Evolutionary conservation across 2,329 filamentous ascomycete genomes (phyloP).

Genomic region (Colletotrichum sp.): DNA sequence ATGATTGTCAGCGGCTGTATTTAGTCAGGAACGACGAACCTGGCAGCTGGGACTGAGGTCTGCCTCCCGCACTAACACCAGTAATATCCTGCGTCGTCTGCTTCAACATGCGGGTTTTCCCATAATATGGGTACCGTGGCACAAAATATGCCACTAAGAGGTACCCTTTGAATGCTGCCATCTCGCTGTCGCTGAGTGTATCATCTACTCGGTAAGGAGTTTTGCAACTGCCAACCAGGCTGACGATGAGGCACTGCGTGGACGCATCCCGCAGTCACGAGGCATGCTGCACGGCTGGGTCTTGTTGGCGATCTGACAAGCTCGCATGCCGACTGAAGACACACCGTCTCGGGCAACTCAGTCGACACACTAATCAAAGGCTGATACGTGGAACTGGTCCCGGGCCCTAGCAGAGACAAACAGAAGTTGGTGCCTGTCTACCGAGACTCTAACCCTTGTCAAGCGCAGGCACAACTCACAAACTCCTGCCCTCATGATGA

Average conservation of each 20-base stretch:
- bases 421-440: background rate
- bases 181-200: background rate
- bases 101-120: background rate
- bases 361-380: background rate
- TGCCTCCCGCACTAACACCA: background rate
- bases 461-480: background rate
- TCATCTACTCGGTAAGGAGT: background rate
- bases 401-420: background rate
- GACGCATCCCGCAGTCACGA: background rate
- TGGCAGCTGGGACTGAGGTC: background rate
- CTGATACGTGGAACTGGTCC: background rate
- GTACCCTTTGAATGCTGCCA: conserved; percentile 1
- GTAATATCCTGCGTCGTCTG: background rate
- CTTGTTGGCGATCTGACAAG: background rate
- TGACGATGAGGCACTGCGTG: background rate
- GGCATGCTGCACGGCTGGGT: background rate
- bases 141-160: background rate
- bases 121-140: background rate
- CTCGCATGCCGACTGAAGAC: background rate
- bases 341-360: background rate
- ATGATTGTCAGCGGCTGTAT: background rate
- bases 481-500: background rate
- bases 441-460: background rate
- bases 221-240: background rate
- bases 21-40: background rate